Evolutionary conservation across 495 filamentous ascomycete genomes (phyloP).

Genomic region (Neurospora pannonica): DNA sequence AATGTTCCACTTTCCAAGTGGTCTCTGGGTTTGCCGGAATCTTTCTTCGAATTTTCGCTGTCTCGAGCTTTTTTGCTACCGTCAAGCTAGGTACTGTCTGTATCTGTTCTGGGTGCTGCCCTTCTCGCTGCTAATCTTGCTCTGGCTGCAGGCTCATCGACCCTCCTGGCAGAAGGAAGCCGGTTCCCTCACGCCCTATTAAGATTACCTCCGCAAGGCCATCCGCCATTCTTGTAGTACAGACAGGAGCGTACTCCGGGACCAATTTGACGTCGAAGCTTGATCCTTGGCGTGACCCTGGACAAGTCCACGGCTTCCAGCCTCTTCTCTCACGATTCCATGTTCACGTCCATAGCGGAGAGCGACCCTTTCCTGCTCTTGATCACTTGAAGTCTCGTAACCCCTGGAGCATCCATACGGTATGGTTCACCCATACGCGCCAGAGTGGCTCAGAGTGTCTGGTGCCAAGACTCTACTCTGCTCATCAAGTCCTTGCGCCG

Average conservation of each 20-base stretch:
- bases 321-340: conserved; percentile 17
- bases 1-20: conserved; percentile 12
- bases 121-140: conserved; percentile 43
- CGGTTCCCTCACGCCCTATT: conserved; percentile 25
- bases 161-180: conserved; percentile 9
- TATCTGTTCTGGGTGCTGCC: conserved; percentile 24
- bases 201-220: conserved; percentile 39
- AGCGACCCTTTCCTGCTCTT: conserved; percentile 3
- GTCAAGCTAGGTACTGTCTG: conserved; percentile 46
- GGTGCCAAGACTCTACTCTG: not conserved
- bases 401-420: not conserved
- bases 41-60: conserved; percentile 32
- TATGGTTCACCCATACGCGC: not conserved
- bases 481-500: not conserved
- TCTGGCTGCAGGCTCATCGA: conserved; percentile 9
- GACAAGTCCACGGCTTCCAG: not conserved
- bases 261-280: conserved; percentile 11
- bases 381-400: not conserved
- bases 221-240: conserved; percentile 18
- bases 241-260: conserved; percentile 29
- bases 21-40: conserved; percentile 21
- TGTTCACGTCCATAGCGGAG: conserved; percentile 2
- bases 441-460: not conserved
- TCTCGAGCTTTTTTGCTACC: conserved; percentile 49
- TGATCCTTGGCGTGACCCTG: conserved; percentile 10